phyloP scores from a whole-genome alignment of 2,329 filamentous ascomycete genomes.

The Xylaria sp. region DNA sequence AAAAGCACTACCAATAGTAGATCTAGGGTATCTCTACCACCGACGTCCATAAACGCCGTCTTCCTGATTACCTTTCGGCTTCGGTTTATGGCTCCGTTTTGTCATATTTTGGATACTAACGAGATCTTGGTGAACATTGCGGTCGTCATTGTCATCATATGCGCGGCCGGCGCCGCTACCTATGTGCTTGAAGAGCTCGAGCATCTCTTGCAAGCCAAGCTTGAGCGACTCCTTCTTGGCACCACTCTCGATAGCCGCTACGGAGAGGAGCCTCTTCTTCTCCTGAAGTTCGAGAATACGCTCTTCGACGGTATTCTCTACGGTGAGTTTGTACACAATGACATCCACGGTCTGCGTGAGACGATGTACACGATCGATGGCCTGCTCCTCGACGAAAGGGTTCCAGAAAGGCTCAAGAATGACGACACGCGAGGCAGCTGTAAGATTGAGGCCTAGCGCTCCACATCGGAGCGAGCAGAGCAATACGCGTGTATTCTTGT shows the following conservation, averaged over 20 bases:
- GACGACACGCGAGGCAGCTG: constrained; percentile 90
- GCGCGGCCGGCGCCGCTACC: constrained; percentile 55
- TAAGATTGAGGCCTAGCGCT: constrained; percentile 91
- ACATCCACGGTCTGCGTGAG: constrained; percentile 96
- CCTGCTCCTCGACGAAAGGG: constrained; percentile 98
- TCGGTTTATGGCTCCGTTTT: constrained; percentile 14
- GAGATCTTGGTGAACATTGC: background rate
- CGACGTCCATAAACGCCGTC: constrained; percentile 36
- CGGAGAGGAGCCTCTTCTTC: constrained; percentile 90
- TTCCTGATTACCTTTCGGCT: constrained; percentile 28
- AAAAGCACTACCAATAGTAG: background rate
- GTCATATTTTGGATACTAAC: background rate
- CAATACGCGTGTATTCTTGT: constrained; percentile 80
- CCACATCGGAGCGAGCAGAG: constrained; percentile 96
- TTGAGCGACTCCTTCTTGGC: constrained; percentile 79
- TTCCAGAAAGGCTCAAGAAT: constrained; percentile 99
- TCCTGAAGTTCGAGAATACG: constrained; percentile 94
- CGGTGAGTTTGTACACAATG: constrained; percentile 92
- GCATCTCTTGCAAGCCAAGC: constrained; percentile 90
- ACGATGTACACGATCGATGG: constrained; percentile 98
- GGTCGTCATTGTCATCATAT: constrained; percentile 2
- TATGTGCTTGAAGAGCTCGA: constrained; percentile 85
- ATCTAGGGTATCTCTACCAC: constrained; percentile 29
- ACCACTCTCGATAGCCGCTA: constrained; percentile 86
- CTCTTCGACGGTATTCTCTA: constrained; percentile 88